Conservation (phyloP, 1,139 yeast genomes). For the Yamadazyma atmosphaerica region DNA sequence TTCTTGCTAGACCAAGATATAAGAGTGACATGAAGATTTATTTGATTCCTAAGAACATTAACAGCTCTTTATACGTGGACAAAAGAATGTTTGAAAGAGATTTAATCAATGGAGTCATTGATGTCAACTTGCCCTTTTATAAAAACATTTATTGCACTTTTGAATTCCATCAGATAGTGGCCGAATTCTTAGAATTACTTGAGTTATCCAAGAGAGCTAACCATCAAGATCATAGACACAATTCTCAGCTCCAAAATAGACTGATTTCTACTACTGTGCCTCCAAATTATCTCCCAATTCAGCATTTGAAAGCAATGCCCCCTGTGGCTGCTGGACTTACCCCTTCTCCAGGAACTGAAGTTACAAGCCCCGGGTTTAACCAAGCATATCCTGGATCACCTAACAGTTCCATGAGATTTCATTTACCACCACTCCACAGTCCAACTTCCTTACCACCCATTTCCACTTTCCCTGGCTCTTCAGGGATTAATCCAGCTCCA, state of each 20-base stretch:
- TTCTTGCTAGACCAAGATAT: conserved; percentile 53
- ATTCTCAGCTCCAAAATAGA: too few species aligned
- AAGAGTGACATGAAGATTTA: conserved; percentile 52
- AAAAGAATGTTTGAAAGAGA: conserved; percentile 53
- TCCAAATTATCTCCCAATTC: conserved; percentile 1
- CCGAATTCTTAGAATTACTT: conserved; percentile 17
- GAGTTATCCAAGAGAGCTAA: conserved; percentile 2
- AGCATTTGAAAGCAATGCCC: neutral
- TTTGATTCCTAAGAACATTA: conserved; percentile 31
- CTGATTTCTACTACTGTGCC: too few species aligned
- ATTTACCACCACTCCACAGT: neutral
- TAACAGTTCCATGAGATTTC: neutral
- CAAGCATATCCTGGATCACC: neutral
- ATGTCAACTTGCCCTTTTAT: conserved; percentile 21
- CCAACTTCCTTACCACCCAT: too few species aligned
- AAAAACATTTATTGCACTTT: conserved; percentile 26
- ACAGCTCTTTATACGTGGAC: conserved; percentile 49
- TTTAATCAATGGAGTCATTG: conserved; percentile 48
- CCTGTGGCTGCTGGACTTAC: neutral
- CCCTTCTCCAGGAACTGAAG: neutral
- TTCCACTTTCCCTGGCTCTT: too few species aligned
- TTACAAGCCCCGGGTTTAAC: neutral
- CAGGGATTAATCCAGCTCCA: too few species aligned
- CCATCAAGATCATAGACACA: conserved; percentile 1
- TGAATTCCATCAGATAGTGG: conserved; percentile 21